Evolutionary conservation across 2,329 filamentous ascomycete genomes (phyloP).

Genomic region (Aspergillus neoniger): DNA sequence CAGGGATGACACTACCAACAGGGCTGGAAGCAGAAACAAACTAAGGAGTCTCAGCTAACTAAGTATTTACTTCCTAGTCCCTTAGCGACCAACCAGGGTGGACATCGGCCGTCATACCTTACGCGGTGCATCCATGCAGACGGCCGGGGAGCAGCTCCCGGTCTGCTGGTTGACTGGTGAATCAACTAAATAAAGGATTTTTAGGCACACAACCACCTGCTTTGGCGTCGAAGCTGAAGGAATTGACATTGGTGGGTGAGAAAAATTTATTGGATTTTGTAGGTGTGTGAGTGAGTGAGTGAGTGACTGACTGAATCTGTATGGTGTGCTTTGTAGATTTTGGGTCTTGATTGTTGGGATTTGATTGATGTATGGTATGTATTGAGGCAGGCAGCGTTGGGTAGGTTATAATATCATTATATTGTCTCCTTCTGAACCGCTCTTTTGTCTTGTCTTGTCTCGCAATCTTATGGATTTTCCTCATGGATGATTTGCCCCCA

Average conservation of each 20-base stretch:
- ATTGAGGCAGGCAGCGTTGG: too few relatives aligned
- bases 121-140: slow-evolving; percentile 4
- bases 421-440: too few relatives aligned
- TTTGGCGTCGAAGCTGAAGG: background rate
- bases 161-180: slow-evolving; percentile 1
- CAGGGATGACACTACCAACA: slow-evolving; percentile 1
- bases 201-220: slow-evolving; percentile 1
- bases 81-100: background rate
- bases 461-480: too few relatives aligned
- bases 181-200: slow-evolving; percentile 4
- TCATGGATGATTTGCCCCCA: background rate
- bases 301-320: too few relatives aligned
- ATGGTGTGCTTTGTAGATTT: too few relatives aligned
- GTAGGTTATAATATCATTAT: too few relatives aligned
- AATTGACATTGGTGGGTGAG: background rate
- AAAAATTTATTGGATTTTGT: too few relatives aligned
- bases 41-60: slow-evolving; percentile 4
- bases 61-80: background rate
- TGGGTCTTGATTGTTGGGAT: too few relatives aligned
- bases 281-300: too few relatives aligned
- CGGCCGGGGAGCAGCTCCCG: slow-evolving; percentile 4
- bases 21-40: background rate
- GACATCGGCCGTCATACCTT: background rate
- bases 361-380: too few relatives aligned
- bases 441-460: too few relatives aligned